Conservation (phyloP, 2,329 filamentous ascomycete species). For the Pyrenochaeta sp. region DNA sequence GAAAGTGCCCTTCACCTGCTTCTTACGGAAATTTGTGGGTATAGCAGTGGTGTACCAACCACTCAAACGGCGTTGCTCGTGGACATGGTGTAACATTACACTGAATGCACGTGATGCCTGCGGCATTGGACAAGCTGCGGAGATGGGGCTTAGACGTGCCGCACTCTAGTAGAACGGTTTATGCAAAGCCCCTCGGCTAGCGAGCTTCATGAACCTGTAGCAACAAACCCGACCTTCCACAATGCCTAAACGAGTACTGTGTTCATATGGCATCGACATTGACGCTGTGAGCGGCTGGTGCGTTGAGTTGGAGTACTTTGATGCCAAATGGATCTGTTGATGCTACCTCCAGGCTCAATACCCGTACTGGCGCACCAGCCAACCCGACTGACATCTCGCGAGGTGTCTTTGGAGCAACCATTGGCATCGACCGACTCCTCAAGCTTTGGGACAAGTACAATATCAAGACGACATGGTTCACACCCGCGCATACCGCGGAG, state of each 20-base stretch:
- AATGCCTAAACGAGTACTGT: constrained; percentile 50
- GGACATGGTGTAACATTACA: background rate
- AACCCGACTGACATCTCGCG: constrained; percentile 53
- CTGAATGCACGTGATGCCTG: background rate
- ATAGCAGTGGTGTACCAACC: background rate
- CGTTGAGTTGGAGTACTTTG: background rate
- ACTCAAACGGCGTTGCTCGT: background rate
- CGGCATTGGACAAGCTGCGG: background rate
- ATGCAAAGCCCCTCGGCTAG: background rate
- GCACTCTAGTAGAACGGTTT: background rate
- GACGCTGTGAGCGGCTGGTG: constrained; percentile 51
- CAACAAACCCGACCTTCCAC: background rate
- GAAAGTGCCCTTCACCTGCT: constrained; percentile 1
- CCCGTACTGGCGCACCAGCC: constrained; percentile 44
- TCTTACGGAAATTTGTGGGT: background rate
- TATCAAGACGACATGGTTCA: constrained; percentile 55
- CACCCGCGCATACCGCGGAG: constrained; percentile 55
- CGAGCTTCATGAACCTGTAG: background rate
- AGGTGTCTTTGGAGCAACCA: constrained; percentile 52
- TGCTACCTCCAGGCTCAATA: constrained; percentile 49
- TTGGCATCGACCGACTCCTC: constrained; percentile 52
- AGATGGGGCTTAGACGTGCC: background rate
- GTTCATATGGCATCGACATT: constrained; percentile 54
- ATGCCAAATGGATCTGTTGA: constrained; percentile 1
- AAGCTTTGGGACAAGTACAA: constrained; percentile 52